Base-by-base conservation (phyloP, 768 basidiomycete species). In the Baorangia bicolor region DNA sequence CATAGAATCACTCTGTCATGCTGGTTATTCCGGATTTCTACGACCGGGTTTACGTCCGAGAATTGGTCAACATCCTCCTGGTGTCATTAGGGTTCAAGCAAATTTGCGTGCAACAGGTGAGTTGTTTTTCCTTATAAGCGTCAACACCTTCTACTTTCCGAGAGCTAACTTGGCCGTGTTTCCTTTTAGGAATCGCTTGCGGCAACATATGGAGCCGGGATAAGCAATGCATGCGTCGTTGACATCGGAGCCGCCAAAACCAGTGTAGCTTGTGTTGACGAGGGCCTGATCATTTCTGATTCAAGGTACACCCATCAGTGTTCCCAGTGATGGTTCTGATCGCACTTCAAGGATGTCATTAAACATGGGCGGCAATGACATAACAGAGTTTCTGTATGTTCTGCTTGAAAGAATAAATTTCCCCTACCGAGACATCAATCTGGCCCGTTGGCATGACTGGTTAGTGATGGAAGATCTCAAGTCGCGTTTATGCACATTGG, bases 161-260 rank as follows among this genome's bases (percentile, higher is more conserved):
- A 28, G 13, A 28, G 23, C 27, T 39, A 20, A 50, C 16, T 18
- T 43, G 31, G 16, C 21, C 13, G 9, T 31, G 31, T 37, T 18
- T 9, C 40, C 5, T 55, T 55, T 16, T 59, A 97, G 92, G 95
- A 97, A 78, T 89, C 93, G 4, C 77, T 96, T 38, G 90, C 92
- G 33, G 94, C 95, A 4, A 93, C 93, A 1, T 98, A 95, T 68
- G 95, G 95, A 21, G 94, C 96, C 8, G 96, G 96, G 8, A 86
- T 98, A 49, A 92, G 92, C 0, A 90, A 86, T 64, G 97, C 95
- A 12, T 98, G 97, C 65, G 92, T 99, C 5, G 90, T 99, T 34
- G 93, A 99, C 69, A 87, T 98, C 48, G 97, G 97, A 4, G 90
- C 96, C 13, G 80, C 77, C 16, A 83, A 80, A 52, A 94, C 92